Percentiles rank a stretch among this genome's conserved stretches.
phyloP scores from a whole-genome alignment of 192 early-diverging fungal genomes.

The Coemansia sp. region DNA sequence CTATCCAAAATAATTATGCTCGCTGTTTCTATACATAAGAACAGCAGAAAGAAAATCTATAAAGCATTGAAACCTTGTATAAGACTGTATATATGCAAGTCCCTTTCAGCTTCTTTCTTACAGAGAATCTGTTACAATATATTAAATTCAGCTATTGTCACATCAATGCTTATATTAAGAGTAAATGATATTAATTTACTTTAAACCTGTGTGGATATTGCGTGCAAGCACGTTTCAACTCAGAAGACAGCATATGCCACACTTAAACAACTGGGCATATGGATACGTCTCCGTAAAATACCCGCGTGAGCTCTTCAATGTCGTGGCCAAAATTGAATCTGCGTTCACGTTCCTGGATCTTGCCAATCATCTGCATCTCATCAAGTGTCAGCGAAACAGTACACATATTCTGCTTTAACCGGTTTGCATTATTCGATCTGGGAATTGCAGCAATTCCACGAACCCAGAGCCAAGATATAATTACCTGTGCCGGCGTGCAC shows the following conservation, averaged over 20 bases:
- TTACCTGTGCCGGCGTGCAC: conserved; percentile 67
- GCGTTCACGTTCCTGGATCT: conserved; percentile 31
- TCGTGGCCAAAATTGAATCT: conserved; percentile 28
- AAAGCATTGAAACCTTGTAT: conserved; percentile 48
- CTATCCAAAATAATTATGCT: too few species aligned
- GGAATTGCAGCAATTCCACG: conserved; percentile 79
- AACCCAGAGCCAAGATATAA: conserved; percentile 71
- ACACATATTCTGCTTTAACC: conserved; percentile 59
- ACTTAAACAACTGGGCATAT: conserved; percentile 36
- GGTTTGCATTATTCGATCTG: conserved; percentile 65
- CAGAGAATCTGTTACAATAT: too few species aligned
- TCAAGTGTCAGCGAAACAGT: conserved; percentile 27
- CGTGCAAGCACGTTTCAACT: too few species aligned
- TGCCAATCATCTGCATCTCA: conserved; percentile 34
- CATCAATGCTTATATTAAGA: too few species aligned
- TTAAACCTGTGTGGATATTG: background rate
- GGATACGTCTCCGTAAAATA: conserved; percentile 36
- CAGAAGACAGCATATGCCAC: conserved; percentile 43
- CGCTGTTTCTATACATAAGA: too few species aligned
- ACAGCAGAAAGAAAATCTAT: conserved; percentile 21
- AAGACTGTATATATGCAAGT: too few species aligned
- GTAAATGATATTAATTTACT: background rate
- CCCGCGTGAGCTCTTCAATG: conserved; percentile 31
- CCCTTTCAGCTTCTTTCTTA: too few species aligned
- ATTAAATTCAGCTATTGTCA: too few species aligned